Base-by-base conservation (phyloP, 2,329 filamentous ascomycete species). In the Curvularia lunata region DNA sequence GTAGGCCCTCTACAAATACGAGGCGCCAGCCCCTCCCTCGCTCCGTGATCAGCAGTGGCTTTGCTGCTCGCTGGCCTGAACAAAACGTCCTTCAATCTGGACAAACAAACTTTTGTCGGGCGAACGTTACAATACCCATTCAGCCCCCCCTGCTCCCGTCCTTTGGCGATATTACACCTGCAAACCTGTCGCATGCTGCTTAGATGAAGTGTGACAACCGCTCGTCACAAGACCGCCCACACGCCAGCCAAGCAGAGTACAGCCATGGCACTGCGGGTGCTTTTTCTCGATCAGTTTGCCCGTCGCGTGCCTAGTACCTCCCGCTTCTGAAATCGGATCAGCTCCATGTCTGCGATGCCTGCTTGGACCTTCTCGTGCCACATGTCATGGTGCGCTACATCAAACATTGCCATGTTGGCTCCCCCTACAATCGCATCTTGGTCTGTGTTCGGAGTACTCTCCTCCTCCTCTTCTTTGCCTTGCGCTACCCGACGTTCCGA, bases 171-270 rank as follows among this genome's bases (percentile, higher is more conserved):
- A 73, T 68, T 73, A 64, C 66, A 62, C 61, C 38, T 56, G 63
- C 63, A 64, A 67, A 60, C 60, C 66, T 42, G 52, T 62, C 67
- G 72, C 70, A 71, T 70, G 72, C 70, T 70, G 72, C 71, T 66
- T 75, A 69, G 65, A 75, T 73, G 65, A 70, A 62, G 63, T 72
- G 68, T 58, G 60, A 69, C 70, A 64, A 59, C 38, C 52, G 50
- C 27, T 45, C 30, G 55, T 61, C 56, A 70, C 55, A 55, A 53
- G 56, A 62, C 69, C 66, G 71, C 59, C 64, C 56, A 62, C 54
- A 27, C 38, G 45, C 47, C 19, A 47, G 48, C 45, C 34, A 41
- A 46, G 28, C 40, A 28, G 45, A 38, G 50, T 40, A 58, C 50
- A 32, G 37, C 51, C 7, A 58, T 54, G 45, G 41, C 30, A 45